A percentile compares a stretch with the other conserved stretches of the same genome.
phyloP scores from a whole-genome alignment of 2,329 filamentous ascomycete species.

The Colletotrichum orbiculare region DNA sequence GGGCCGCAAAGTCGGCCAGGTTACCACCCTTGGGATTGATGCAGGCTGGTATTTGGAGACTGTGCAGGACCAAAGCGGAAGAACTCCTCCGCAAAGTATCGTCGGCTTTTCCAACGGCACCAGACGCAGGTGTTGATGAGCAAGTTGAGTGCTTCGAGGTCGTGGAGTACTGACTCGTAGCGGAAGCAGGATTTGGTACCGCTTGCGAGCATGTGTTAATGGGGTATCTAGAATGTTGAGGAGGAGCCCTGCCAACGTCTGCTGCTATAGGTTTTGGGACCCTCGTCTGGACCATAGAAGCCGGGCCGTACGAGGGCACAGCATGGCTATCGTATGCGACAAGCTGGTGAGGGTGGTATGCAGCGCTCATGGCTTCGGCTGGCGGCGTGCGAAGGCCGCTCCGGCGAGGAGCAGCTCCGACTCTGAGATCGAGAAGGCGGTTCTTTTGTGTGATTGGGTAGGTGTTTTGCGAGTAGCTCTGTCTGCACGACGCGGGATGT shows the following conservation, averaged over 20 bases:
- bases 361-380: constrained; percentile 63
- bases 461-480: constrained; percentile 23
- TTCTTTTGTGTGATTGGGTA: constrained; percentile 20
- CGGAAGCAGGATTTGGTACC: constrained; percentile 34
- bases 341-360: constrained; percentile 60
- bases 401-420: constrained; percentile 42
- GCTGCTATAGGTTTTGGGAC: constrained; percentile 46
- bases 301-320: constrained; percentile 52
- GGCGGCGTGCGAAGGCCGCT: constrained; percentile 63
- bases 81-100: constrained; percentile 51
- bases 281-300: constrained; percentile 46
- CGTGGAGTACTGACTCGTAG: constrained; percentile 37
- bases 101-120: constrained; percentile 44
- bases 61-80: constrained; percentile 64
- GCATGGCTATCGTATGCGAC: constrained; percentile 60
- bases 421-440: constrained; percentile 26
- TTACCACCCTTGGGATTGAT: constrained; percentile 82
- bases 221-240: constrained; percentile 47
- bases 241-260: constrained; percentile 44
- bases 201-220: constrained; percentile 37
- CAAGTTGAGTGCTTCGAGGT: constrained; percentile 48
- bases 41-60: constrained; percentile 77
- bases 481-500: constrained; percentile 26
- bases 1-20: constrained; percentile 84
- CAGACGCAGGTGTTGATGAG: constrained; percentile 51